Evolutionary conservation across 2,329 filamentous ascomycete species (phyloP), one percentile per base, ranked within the genome.

Genomic region (Lachnellula willkommii): DNA sequence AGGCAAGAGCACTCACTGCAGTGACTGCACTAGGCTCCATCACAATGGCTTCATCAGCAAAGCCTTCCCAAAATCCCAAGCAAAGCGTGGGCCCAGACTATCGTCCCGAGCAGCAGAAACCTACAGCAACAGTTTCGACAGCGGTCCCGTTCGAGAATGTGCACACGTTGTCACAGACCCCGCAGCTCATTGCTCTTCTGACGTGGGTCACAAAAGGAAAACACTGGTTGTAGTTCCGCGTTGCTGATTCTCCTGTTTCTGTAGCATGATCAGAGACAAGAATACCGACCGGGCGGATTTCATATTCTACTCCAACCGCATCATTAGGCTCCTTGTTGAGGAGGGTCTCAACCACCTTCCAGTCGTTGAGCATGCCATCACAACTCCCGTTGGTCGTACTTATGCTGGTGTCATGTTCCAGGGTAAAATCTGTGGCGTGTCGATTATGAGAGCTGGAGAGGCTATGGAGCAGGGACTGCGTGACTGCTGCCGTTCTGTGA

Each of bases 271-370:
- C 70, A 88, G 94, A 66, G 91, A 96, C 73, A 89, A 89, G 72
- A 82, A 87, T 64, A 99, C 94, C 5, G 84, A 87, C 55, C 88
- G 94, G 57, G 94, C 91, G 60, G 94, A 99, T 73, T 99, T 99
- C 72, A 96, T 99, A 70, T 99, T 99, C 76, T 96, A 97, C 77
- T 96, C 92, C 45, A 99, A 99, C 75, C 85, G 94, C 58, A 97
- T 99, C 71, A 97, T 97, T 71, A 90, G 94, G 35, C 80, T 99
- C 43, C 81, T 99, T 6, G 94, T 99, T 42, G 94, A 99, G 74
- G 94, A 99, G 75, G 94, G 94, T 4, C 79, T 99, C 53, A 99
- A 99, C 73, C 94, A 99, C 72, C 82, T 99, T 43, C 94, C 94
- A 1, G 90, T 95, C 17, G 85, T 95, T 52, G 87, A 90, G 69